phyloP scores from a whole-genome alignment of 2,329 filamentous ascomycete genomes.

The Aspergillus chevalieri region DNA sequence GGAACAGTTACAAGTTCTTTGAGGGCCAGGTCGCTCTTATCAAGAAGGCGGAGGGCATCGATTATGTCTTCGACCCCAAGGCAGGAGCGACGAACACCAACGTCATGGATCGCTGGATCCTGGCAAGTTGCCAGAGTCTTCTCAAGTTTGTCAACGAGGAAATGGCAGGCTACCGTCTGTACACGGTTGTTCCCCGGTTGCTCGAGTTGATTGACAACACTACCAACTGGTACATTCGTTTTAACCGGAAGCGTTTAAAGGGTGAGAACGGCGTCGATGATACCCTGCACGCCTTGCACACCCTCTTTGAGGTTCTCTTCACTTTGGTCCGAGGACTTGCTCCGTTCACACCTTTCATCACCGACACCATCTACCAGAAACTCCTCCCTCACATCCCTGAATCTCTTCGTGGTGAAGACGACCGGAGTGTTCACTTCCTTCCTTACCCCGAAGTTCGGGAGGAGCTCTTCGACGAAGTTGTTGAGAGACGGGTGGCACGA shows the following conservation, averaged over 20 bases:
- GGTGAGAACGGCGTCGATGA: conserved; percentile 81
- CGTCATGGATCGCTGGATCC: conserved; percentile 93
- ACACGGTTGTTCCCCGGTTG: conserved; percentile 84
- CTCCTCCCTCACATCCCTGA: conserved; percentile 76
- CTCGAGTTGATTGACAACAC: conserved; percentile 83
- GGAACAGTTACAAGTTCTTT: conserved; percentile 98
- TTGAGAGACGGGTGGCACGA: conserved; percentile 77
- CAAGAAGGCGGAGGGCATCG: conserved; percentile 74
- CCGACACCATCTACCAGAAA: conserved; percentile 85
- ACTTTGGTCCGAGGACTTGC: conserved; percentile 82
- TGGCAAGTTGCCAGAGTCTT: conserved; percentile 86
- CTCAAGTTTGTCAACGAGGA: conserved; percentile 88
- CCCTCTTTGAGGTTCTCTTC: conserved; percentile 87
- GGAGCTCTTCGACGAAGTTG: conserved; percentile 77
- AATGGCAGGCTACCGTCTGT: conserved; percentile 75
- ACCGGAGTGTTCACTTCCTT: conserved; percentile 86
- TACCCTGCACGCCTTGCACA: conserved; percentile 84
- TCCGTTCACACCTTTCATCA: conserved; percentile 92
- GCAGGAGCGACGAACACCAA: conserved; percentile 74
- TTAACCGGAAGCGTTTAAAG: conserved; percentile 87
- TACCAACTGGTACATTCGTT: conserved; percentile 98
- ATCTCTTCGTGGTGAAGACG: conserved; percentile 61
- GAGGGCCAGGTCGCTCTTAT: conserved; percentile 77
- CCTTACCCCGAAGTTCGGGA: conserved; percentile 80
- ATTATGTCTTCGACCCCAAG: conserved; percentile 72